Conservation (phyloP, 2,329 filamentous ascomycete species). For the Trichoderma koningii region DNA sequence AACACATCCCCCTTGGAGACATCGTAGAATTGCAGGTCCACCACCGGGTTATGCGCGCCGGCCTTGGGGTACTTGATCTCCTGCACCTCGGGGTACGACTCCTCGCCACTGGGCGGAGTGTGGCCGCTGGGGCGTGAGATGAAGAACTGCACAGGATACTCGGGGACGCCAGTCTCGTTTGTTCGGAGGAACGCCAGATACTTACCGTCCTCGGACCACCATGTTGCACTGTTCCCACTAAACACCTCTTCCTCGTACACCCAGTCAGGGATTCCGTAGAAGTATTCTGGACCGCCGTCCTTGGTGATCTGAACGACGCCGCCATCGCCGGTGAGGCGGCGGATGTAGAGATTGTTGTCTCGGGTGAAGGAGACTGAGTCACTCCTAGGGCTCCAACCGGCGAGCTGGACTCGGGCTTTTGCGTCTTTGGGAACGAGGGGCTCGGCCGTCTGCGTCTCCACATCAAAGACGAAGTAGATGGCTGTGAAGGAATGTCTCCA, state of each 20-base stretch:
- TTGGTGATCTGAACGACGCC: slow-evolving; percentile 73
- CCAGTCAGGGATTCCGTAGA: slow-evolving; percentile 97
- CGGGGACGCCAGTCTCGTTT: slow-evolving; percentile 88
- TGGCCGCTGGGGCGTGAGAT: slow-evolving; percentile 80
- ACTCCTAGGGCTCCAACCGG: slow-evolving; percentile 84
- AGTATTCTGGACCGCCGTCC: slow-evolving; percentile 84
- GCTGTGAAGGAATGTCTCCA: slow-evolving; percentile 91
- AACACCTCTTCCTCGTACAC: slow-evolving; percentile 79
- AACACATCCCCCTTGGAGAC: slow-evolving; percentile 76
- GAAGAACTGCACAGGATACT: slow-evolving; percentile 93
- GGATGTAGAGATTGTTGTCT: slow-evolving; percentile 86
- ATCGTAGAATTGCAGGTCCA: slow-evolving; percentile 88
- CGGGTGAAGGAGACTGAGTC: slow-evolving; percentile 87
- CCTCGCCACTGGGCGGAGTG: slow-evolving; percentile 65
- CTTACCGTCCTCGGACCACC: slow-evolving; percentile 91
- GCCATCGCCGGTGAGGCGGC: slow-evolving; percentile 57
- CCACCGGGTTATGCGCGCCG: slow-evolving; percentile 87
- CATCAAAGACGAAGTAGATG: slow-evolving; percentile 89
- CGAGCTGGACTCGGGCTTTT: slow-evolving; percentile 73
- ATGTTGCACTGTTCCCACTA: slow-evolving; percentile 75
- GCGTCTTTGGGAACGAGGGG: slow-evolving; percentile 72
- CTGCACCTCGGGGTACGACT: slow-evolving; percentile 86
- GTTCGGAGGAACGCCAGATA: slow-evolving; percentile 91
- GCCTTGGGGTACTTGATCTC: slow-evolving; percentile 98
- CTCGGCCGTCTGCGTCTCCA: slow-evolving; percentile 74